Conservation (phyloP, 2,329 filamentous ascomycete genomes). For the Colletotrichum scovillei region DNA sequence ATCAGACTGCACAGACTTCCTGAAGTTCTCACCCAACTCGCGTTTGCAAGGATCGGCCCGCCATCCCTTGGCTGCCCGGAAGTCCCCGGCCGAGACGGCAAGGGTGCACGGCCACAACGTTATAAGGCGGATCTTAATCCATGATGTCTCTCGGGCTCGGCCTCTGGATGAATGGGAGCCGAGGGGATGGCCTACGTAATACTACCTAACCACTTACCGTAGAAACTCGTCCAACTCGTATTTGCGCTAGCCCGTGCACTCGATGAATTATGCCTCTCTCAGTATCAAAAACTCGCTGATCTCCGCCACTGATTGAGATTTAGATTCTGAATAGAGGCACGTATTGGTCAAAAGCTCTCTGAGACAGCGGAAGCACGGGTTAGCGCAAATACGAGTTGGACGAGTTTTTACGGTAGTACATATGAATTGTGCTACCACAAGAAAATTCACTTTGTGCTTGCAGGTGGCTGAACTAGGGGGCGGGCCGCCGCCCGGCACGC, state of each 20-base stretch:
- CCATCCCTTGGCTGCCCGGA: constrained; percentile 2
- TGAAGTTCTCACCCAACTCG: background rate
- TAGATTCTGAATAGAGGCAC: too few relatives aligned
- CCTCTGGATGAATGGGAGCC: background rate
- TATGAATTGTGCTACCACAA: background rate
- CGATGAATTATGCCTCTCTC: too few relatives aligned
- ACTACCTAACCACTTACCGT: background rate
- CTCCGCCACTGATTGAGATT: too few relatives aligned
- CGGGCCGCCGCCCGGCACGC: background rate
- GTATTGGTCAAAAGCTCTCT: too few relatives aligned
- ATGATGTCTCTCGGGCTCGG: background rate
- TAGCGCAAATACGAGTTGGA: too few relatives aligned
- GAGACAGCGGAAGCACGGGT: too few relatives aligned
- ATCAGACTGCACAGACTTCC: background rate
- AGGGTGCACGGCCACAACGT: constrained; percentile 22
- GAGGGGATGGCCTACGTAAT: background rate
- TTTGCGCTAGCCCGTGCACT: too few relatives aligned
- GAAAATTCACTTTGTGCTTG: background rate
- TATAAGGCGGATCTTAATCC: constrained; percentile 20
- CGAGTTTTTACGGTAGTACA: background rate
- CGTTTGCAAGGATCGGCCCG: constrained; percentile 26
- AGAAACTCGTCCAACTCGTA: too few relatives aligned
- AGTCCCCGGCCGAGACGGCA: background rate
- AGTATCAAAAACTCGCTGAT: too few relatives aligned
- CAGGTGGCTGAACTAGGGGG: too few relatives aligned